Conservation (phyloP, 768 basidiomycete species). For the Obba rivulosa region DNA sequence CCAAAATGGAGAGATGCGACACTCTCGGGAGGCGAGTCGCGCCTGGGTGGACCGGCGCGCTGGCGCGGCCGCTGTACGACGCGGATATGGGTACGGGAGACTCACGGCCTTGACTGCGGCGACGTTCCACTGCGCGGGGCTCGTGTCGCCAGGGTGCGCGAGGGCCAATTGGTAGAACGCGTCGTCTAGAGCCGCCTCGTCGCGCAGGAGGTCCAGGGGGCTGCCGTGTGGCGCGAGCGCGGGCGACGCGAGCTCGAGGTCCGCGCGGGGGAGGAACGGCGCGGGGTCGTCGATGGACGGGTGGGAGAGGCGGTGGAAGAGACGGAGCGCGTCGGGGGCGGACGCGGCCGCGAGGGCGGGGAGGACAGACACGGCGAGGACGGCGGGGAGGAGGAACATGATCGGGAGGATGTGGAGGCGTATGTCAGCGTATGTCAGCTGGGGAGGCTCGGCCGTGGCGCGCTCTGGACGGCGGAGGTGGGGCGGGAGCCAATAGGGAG, state of each 20-base stretch:
- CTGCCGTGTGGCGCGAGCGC: constrained; percentile 31
- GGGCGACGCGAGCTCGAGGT: constrained; percentile 26
- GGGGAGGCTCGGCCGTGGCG: too few relatives aligned
- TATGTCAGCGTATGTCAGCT: constrained; percentile 9
- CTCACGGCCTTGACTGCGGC: constrained; percentile 60
- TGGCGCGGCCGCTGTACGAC: too few relatives aligned
- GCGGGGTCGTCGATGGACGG: constrained; percentile 30
- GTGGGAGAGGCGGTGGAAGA: constrained; percentile 52
- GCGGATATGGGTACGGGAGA: constrained; percentile 7
- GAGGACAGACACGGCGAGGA: constrained; percentile 12
- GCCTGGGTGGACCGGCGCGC: constrained; percentile 6
- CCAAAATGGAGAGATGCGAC: too few relatives aligned
- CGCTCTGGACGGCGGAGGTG: too few relatives aligned
- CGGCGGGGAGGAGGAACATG: constrained; percentile 17
- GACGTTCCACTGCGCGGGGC: constrained; percentile 45
- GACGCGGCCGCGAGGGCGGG: constrained; percentile 15
- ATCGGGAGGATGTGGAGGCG: constrained; percentile 28
- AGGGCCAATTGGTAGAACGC: constrained; percentile 73
- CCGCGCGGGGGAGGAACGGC: constrained; percentile 39
- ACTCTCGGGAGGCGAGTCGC: not conserved
- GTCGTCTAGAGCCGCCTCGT: constrained; percentile 38
- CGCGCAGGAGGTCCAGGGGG: constrained; percentile 33
- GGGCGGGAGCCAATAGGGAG: constrained; percentile 7
- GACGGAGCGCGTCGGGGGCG: constrained; percentile 18
- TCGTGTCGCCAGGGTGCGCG: constrained; percentile 37